phyloP scores from a whole-genome alignment of 129 eudicot species.

The Flaveria brownii region DNA sequence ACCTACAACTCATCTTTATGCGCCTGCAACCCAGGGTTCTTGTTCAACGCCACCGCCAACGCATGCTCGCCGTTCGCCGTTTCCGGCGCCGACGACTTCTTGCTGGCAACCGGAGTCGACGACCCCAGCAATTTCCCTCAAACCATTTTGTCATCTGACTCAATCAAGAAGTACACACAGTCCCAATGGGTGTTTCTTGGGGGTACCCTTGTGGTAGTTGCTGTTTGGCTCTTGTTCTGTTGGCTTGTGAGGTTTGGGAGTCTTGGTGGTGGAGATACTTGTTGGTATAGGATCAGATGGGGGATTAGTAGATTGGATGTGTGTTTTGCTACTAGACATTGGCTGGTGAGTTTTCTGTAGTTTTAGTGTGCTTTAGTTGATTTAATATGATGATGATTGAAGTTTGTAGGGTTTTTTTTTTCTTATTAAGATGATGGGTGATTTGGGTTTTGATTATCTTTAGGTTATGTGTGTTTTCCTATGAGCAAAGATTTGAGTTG shows the following conservation, averaged over 20 bases:
- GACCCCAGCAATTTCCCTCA: constrained; percentile 52
- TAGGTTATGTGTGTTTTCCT: not conserved
- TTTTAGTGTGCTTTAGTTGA: not conserved
- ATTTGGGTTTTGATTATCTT: not conserved
- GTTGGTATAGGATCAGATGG: constrained; percentile 74
- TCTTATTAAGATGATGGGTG: not conserved
- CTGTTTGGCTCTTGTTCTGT: constrained; percentile 62
- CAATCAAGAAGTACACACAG: constrained; percentile 65
- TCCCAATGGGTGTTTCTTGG: constrained; percentile 82
- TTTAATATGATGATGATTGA: constrained; percentile 13
- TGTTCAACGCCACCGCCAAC: constrained; percentile 46
- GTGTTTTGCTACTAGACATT: constrained; percentile 73
- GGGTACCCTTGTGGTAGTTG: constrained; percentile 54
- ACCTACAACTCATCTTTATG: constrained; percentile 55
- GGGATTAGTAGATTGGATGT: constrained; percentile 83
- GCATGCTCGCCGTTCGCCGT: constrained; percentile 41
- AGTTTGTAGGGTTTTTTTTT: not conserved
- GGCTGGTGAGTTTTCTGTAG: constrained; percentile 48
- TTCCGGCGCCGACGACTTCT: constrained; percentile 28
- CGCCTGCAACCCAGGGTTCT: constrained; percentile 69
- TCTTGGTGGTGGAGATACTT: constrained; percentile 62
- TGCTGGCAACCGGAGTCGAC: constrained; percentile 55
- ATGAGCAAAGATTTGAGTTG: too few species aligned
- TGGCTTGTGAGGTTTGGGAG: constrained; percentile 46
- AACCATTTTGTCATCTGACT: constrained; percentile 61